Evolutionary conservation across 192 early-diverging fungal species (phyloP), one percentile per base, ranked within the genome.

Genomic region (Coemansia sp.): DNA sequence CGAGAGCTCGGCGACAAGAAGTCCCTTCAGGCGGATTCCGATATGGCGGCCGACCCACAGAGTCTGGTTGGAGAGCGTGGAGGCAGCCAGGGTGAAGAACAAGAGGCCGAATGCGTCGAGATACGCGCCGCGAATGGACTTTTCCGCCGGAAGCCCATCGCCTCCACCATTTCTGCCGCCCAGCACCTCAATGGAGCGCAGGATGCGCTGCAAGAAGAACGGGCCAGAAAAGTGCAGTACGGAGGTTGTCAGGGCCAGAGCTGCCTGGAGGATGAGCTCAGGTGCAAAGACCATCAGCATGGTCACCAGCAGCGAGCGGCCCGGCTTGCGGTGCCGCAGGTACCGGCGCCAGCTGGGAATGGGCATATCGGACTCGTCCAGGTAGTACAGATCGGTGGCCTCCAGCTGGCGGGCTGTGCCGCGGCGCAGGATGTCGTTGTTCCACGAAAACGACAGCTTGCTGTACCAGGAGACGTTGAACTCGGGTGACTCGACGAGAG

Each of bases 41-140:
- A 91, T 70, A 16, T 84, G 81, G 8, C 91, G 84, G 33, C 91
- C 91, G 56, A 87, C 88, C 69, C 87, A 88, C 36, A 92, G 79
- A 0, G 84, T 74, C 64, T 87, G 84, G 62, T 87, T 85, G 10
- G 79, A 54, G 34, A 77, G 42, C 9, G 85, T 48, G 21, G 86
- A 85, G 16, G 62, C 53, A 4, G 60, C 16, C 10, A 75, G 41
- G 29, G 85, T 84, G 6, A 84, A 42, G 35, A 89, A 35, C 46
- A 91, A 79, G 34, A 93, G 62, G 31, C 87, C 87, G 36, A 89
- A 75, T 0, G 88, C 88, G 51, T 86, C 90, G 34, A 87, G 59
- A 45, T 85, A 93, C 2, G 88, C 85, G 2, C 54, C 31, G 45
- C 73, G 68, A 14, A 66, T 34, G 36, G 48, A 63, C 41, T 34